phyloP scores from a whole-genome alignment of 805 yeast species.

The Debaryomyces hansenii region DNA sequence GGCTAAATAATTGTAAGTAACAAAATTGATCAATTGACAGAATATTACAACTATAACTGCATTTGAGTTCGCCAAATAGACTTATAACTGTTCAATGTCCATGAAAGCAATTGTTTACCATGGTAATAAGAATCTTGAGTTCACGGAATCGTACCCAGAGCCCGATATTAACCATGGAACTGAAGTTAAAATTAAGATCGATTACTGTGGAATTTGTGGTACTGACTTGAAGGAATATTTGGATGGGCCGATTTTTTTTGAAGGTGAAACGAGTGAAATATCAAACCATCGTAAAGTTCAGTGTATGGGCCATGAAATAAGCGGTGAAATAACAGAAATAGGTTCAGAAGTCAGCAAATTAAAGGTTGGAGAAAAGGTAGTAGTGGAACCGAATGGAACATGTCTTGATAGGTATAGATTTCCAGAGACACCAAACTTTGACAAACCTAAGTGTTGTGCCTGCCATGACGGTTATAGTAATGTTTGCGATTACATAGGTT shows the following conservation, averaged over 20 bases:
- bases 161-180: slow-evolving; percentile 14
- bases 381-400: slow-evolving; percentile 61
- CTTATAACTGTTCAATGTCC: too few species aligned
- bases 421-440: slow-evolving; percentile 27
- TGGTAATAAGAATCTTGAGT: background rate
- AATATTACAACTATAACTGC: too few species aligned
- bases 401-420: slow-evolving; percentile 50
- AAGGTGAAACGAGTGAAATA: slow-evolving; percentile 43
- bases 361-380: slow-evolving; percentile 68
- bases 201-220: slow-evolving; percentile 66
- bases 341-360: slow-evolving; percentile 54
- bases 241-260: slow-evolving; percentile 59
- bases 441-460: slow-evolving; percentile 39
- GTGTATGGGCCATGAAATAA: slow-evolving; percentile 60
- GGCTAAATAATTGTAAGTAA: too few species aligned
- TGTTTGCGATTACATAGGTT: slow-evolving; percentile 48
- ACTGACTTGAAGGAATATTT: slow-evolving; percentile 57
- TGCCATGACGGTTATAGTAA: slow-evolving; percentile 53
- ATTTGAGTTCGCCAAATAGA: too few species aligned
- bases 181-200: slow-evolving; percentile 52
- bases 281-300: slow-evolving; percentile 18
- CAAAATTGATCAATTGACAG: too few species aligned
- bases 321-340: slow-evolving; percentile 58
- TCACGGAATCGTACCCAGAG: background rate
- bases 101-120: background rate